Conservation (phyloP, 495 filamentous ascomycete genomes). For the Poronia punctata region DNA sequence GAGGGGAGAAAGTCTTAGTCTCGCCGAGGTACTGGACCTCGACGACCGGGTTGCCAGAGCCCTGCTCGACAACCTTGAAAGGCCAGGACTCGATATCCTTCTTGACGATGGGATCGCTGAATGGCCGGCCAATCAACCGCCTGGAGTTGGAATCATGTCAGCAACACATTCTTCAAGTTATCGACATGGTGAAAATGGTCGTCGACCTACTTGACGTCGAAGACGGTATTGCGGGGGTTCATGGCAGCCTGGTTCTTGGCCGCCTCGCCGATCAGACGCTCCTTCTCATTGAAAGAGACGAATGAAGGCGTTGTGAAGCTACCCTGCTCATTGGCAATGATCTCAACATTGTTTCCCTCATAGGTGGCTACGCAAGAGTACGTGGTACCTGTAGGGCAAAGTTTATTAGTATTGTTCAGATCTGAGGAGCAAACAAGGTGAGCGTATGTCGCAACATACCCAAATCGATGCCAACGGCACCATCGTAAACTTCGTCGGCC, state of each 20-base stretch:
- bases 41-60: conserved; percentile 71
- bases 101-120: conserved; percentile 92
- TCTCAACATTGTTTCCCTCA: conserved; percentile 98
- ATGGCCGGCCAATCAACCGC: conserved; percentile 93
- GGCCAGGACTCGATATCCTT: conserved; percentile 98
- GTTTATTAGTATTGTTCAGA: conserved; percentile 9
- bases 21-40: conserved; percentile 94
- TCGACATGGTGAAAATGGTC: background rate
- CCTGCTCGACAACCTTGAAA: conserved; percentile 92
- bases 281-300: conserved; percentile 96
- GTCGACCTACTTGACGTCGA: conserved; percentile 77
- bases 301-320: conserved; percentile 97
- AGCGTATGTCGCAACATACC: conserved; percentile 51
- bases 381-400: conserved; percentile 66
- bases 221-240: conserved; percentile 96
- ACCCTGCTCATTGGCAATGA: conserved; percentile 99
- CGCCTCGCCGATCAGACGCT: conserved; percentile 96
- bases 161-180: conserved; percentile 3
- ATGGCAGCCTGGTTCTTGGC: conserved; percentile 99
- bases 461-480: conserved; percentile 99
- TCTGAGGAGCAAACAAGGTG: too few species aligned
- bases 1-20: conserved; percentile 89
- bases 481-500: conserved; percentile 96
- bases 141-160: conserved; percentile 32
- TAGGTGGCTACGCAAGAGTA: conserved; percentile 99